phyloP scores from a whole-genome alignment of 192 early-diverging fungal species.

The Linnemannia hyalina region DNA sequence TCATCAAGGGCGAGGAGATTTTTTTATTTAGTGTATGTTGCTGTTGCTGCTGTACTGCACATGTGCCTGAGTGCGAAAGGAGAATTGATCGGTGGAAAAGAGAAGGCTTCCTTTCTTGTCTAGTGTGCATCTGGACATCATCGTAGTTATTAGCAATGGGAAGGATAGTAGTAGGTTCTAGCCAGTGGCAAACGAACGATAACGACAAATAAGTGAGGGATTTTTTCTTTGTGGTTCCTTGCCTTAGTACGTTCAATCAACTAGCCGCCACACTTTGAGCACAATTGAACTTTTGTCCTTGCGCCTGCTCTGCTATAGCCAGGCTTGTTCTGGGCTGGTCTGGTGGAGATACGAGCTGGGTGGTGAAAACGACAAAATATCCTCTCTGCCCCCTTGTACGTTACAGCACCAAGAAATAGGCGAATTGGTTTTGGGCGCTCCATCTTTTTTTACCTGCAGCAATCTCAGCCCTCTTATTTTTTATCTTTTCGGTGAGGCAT shows the following conservation, averaged over 20 bases:
- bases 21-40: no score
- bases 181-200: not conserved
- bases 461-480: not conserved
- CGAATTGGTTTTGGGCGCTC: slow-evolving; percentile 2
- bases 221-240: not conserved
- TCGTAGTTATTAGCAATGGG: not conserved
- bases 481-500: not conserved
- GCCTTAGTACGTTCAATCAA: no score
- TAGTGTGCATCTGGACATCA: not conserved
- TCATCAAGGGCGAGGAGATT: not conserved
- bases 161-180: not conserved
- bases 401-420: not conserved
- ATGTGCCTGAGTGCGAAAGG: not conserved
- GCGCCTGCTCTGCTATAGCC: no score
- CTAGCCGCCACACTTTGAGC: not conserved
- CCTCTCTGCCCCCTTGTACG: not conserved
- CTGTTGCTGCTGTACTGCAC: not conserved
- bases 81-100: not conserved
- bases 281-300: no score
- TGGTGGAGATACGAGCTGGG: not conserved
- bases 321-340: not conserved
- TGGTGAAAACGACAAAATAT: not conserved
- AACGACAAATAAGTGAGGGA: not conserved
- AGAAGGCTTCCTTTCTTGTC: not conserved
- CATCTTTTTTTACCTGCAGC: slow-evolving; percentile 1